Conservation (phyloP, 768 basidiomycete genomes). For the Collybia sordida region DNA sequence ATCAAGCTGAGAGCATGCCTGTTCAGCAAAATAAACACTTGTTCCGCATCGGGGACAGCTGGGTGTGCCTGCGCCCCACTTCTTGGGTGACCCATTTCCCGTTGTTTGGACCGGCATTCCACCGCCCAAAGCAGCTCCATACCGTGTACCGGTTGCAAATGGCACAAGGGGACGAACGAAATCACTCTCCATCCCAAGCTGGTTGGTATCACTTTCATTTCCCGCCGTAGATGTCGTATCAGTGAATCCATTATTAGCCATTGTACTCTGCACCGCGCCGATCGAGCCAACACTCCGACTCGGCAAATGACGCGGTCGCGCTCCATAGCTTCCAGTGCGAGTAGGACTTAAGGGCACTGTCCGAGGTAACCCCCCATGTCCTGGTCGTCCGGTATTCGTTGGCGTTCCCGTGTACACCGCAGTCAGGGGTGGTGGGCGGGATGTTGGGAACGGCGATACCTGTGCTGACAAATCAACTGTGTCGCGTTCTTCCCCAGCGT, state of each 20-base stretch:
- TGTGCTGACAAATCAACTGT: constrained; percentile 2
- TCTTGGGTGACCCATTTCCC: constrained; percentile 37
- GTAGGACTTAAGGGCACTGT: constrained; percentile 50
- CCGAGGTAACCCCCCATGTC: constrained; percentile 47
- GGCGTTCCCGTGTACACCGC: constrained; percentile 22
- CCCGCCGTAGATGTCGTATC: constrained; percentile 8
- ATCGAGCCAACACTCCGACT: constrained; percentile 22
- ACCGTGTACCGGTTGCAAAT: constrained; percentile 62
- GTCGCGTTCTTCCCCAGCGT: constrained; percentile 20
- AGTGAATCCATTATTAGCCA: background rate
- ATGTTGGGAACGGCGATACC: background rate
- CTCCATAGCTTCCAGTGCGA: constrained; percentile 12
- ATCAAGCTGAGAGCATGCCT: constrained; percentile 36
- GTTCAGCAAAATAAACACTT: constrained; percentile 86
- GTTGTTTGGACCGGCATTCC: constrained; percentile 30
- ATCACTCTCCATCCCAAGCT: background rate
- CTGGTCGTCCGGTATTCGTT: constrained; percentile 49
- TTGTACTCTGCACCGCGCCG: background rate
- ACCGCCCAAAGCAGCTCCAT: constrained; percentile 54
- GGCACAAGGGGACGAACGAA: constrained; percentile 22
- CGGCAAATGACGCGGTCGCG: constrained; percentile 11
- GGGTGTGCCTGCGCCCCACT: constrained; percentile 61
- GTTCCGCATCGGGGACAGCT: constrained; percentile 68
- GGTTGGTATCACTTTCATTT: background rate
- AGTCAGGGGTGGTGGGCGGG: constrained; percentile 8